Evolutionary conservation across 1,139 yeast genomes (phyloP).

Genomic region (Diutina siamensis): DNA sequence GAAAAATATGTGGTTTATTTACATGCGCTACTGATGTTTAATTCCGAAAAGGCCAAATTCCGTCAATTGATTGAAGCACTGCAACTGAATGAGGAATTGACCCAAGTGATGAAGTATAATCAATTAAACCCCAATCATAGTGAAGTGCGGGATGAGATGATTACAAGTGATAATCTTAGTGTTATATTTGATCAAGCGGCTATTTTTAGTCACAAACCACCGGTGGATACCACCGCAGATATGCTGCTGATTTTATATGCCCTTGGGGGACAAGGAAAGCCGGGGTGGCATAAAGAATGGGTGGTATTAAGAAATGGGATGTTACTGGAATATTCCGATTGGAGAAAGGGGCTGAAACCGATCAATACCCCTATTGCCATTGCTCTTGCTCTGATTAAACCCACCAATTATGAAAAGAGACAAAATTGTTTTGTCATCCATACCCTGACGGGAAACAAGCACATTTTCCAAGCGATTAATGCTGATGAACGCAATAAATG

Average conservation of each 20-base stretch:
- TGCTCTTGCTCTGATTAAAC: conserved; percentile 59
- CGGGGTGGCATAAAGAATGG: conserved; percentile 90
- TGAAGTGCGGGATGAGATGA: not conserved
- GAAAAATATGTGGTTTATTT: conserved; percentile 24
- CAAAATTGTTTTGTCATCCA: conserved; percentile 64
- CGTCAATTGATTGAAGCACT: conserved; percentile 35
- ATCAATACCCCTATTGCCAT: conserved; percentile 64
- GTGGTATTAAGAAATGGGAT: conserved; percentile 61
- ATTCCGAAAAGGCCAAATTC: conserved; percentile 31
- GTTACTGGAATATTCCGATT: conserved; percentile 63
- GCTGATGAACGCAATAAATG: conserved; percentile 61
- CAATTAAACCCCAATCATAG: conserved; percentile 14
- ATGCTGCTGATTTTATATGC: conserved; percentile 53
- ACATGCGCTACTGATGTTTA: conserved; percentile 25
- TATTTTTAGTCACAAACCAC: not conserved
- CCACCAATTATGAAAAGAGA: conserved; percentile 34
- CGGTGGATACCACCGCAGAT: conserved; percentile 18
- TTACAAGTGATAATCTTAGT: conserved; percentile 16
- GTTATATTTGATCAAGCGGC: conserved; percentile 16
- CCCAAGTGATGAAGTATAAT: conserved; percentile 21
- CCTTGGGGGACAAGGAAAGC: conserved; percentile 61
- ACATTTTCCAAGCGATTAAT: conserved; percentile 67
- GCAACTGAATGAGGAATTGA: conserved; percentile 29
- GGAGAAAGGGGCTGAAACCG: conserved; percentile 62
- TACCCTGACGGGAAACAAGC: conserved; percentile 58